Evolutionary conservation across 768 basidiomycete genomes (phyloP), one percentile per base, ranked within the genome.

Genomic region (Krasilnikovozyma curviuscula): DNA sequence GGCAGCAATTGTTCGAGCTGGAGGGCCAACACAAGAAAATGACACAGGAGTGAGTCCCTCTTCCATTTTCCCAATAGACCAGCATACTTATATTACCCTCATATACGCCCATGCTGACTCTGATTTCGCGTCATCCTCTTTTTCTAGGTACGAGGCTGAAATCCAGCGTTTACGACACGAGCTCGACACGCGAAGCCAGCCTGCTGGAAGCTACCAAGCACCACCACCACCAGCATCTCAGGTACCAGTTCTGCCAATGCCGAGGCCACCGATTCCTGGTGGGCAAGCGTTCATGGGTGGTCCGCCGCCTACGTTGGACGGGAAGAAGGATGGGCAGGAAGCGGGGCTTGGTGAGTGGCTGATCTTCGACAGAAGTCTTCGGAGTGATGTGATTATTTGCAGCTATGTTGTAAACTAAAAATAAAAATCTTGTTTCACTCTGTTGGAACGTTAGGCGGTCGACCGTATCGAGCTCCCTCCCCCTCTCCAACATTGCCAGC

Each of bases 1-100:
- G 86, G 30, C 79, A 85, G 59, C 76, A 81, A 2, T 71, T 95
- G 10, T 89, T 88, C 60, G 86, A 95, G 55, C 77, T 98, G 47
- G 91, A 98, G 62, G 68, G 76, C 0, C 79, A 82, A 53, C 86
- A 97, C 56, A 73, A 71, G 53, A 84, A 88, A 69, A 76, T 85
- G 44, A 73, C 85, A 29, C 75, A 79, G 52, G 77, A 79, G 59
- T 65, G 30, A 48, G 64, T 57, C 2, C 18, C 7, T 7, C 31
- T 10, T 16, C 28, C 18, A 30, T 48, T 23, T 18, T 16, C 25
- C n/a, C 19, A n/a, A 7, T 18, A 16, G 19, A 42, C n/a, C 3
- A 19, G 33, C 14, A 34, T 25, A 14, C 10, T 19, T 19, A 29
- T 4, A 9, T 31, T 28, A 29, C 4, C 37, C 28, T 30, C 21